Base-by-base conservation (phyloP, 805 yeast genomes). In the Cyberlindnera sargentensis region DNA sequence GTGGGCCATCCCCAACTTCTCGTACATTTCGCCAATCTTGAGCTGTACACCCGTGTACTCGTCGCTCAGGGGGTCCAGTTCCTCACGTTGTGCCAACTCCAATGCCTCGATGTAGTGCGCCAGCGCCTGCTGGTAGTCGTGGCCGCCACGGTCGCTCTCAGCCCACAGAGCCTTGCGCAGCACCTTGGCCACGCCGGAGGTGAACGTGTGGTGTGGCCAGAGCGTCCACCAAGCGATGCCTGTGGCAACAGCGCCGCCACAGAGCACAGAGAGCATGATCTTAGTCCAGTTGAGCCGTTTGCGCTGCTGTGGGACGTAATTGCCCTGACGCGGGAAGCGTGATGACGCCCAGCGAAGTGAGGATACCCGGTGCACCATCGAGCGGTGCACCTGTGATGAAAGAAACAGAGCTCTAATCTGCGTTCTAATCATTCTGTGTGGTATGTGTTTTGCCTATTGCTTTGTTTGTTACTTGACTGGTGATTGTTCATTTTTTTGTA, bases 31-130 rank as follows among this genome's bases (percentile, higher is more conserved):
- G 8, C 84, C 95, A 31, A 87, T 68, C 56, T 90, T 87, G 60
- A 91, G 69, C 56, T 90, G 95, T 42, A 91, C 77, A 0, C 97
- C 96, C 0, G 97, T 90, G 61, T 85, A 90, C 56, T 85, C 91
- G 56, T 87, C 93, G 44, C 78, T 70, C 30, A 84, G 53, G 8
- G 73, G 73, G 48, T 77, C 75, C 65, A 87, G 60, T 0, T 70
- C 71, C 37, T 78, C 63, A 27, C 71, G 66, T 32, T 79, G 73
- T 34, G 88, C 82, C 48, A 76, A 72, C 28, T 77, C 70, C 27
- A 89, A 64, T 0, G 95, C 95, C 49, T 82, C 82, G 36, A 86
- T 72, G 62, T 90, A 91, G 52, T 73, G 70, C 45, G 75, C 73
- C 46, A 88, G 66, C 0, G 97, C 95, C 47, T 76, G 67, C 42